These are phyloP conservation scores for Sugiyamaella smithiae DNA, from an alignment of 805 yeast genomes.

Conservation along the genomic window DNA sequence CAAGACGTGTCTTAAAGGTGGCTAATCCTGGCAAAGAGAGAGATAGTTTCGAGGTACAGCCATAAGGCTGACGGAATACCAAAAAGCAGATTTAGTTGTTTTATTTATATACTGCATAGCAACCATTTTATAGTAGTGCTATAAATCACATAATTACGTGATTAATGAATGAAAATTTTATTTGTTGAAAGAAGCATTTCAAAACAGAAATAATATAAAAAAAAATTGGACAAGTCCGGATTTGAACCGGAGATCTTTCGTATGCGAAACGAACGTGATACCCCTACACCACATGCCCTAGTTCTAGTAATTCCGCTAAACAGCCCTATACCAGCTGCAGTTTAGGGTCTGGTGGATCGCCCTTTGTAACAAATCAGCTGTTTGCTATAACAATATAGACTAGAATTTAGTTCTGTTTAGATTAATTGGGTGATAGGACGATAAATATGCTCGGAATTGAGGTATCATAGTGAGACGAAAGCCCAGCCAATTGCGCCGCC, in stretches of 20 bases:
- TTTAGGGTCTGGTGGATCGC: not conserved
- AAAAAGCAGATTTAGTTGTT: not conserved
- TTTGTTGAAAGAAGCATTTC: not conserved
- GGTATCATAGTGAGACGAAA: too few relatives aligned
- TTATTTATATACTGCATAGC: slow-evolving; percentile 1
- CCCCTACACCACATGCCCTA: slow-evolving; percentile 36
- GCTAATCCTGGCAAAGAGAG: slow-evolving; percentile 42
- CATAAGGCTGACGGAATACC: slow-evolving; percentile 4
- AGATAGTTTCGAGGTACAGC: slow-evolving; percentile 11
- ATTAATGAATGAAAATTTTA: not conserved
- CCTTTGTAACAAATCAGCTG: too few relatives aligned
- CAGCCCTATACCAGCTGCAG: not conserved
- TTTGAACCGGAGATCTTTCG: slow-evolving; percentile 38
- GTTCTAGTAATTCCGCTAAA: not conserved
- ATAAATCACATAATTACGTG: not conserved
- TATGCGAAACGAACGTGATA: slow-evolving; percentile 37
- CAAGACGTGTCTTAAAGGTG: slow-evolving; percentile 54
- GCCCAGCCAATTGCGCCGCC: too few relatives aligned
- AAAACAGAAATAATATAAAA: slow-evolving; percentile 3
- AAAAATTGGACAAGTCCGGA: slow-evolving; percentile 35
- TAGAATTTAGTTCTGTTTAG: too few relatives aligned
- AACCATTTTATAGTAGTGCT: slow-evolving; percentile 2
- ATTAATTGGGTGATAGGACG: too few relatives aligned
- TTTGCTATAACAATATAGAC: too few relatives aligned
- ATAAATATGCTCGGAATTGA: too few relatives aligned